Evolutionary conservation across 2,329 filamentous ascomycete species (phyloP).

Genomic region (Ophiostoma australiae): DNA sequence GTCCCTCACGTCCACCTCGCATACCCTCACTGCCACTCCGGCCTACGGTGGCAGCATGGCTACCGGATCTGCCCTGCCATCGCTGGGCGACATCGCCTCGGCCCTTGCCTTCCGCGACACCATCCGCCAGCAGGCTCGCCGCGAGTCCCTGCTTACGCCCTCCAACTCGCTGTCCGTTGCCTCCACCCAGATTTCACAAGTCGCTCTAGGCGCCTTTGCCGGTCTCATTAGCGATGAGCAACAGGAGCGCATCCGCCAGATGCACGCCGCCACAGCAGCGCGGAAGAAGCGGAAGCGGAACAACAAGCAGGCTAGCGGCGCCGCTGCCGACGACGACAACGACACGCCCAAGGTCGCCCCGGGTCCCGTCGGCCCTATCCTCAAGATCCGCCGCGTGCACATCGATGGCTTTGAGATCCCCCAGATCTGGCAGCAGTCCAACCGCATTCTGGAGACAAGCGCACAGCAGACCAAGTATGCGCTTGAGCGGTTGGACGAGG

Average conservation of each 20-base stretch:
- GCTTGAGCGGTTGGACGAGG: slow-evolving; percentile 47
- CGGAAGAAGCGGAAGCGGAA: slow-evolving; percentile 71
- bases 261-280: slow-evolving; percentile 39
- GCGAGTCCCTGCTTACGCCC: slow-evolving; percentile 74
- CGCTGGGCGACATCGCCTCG: slow-evolving; percentile 34
- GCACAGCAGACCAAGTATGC: slow-evolving; percentile 46
- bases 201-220: slow-evolving; percentile 73
- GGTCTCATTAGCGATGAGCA: slow-evolving; percentile 69
- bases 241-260: slow-evolving; percentile 54
- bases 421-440: slow-evolving; percentile 93
- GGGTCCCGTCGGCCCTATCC: slow-evolving; percentile 58
- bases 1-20: slow-evolving; percentile 59
- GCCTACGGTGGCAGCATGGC: slow-evolving; percentile 24
- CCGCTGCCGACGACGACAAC: not conserved
- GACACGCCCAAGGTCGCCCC: slow-evolving; percentile 61
- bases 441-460: slow-evolving; percentile 64
- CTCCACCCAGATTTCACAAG: slow-evolving; percentile 71
- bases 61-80: slow-evolving; percentile 31
- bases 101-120: slow-evolving; percentile 50
- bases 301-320: not conserved
- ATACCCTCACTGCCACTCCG: slow-evolving; percentile 41
- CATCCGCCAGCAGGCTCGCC: slow-evolving; percentile 56
- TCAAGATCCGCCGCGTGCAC: slow-evolving; percentile 80
- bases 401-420: slow-evolving; percentile 79
- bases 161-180: slow-evolving; percentile 60